These are phyloP conservation scores for Auricularia sp. DNA, from an alignment of 768 basidiomycete genomes.

Conservation along the genomic window DNA sequence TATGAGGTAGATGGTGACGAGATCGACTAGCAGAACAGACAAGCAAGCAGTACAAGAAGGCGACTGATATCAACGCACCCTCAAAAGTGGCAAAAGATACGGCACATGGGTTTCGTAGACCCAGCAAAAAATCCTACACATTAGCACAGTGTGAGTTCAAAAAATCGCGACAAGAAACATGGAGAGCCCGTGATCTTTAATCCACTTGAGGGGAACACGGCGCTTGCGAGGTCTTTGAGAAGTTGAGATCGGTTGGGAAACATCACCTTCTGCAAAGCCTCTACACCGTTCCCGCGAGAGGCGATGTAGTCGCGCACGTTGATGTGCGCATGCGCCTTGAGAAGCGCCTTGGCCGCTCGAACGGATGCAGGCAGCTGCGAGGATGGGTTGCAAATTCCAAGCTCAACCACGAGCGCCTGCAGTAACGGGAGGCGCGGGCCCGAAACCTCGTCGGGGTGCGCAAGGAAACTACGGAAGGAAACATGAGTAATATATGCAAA, in stretches of 20 bases:
- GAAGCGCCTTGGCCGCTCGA: constrained; percentile 52
- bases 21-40: background rate
- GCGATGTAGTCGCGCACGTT: constrained; percentile 68
- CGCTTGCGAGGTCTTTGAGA: constrained; percentile 44
- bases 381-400: constrained; percentile 35
- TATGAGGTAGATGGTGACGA: background rate
- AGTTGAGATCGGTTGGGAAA: constrained; percentile 52
- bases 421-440: constrained; percentile 49
- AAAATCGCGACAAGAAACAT: background rate
- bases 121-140: background rate
- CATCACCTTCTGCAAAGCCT: constrained; percentile 49
- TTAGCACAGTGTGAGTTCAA: background rate
- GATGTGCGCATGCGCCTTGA: constrained; percentile 57
- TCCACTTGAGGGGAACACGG: background rate
- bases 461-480: constrained; percentile 35
- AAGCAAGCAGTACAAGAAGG: background rate
- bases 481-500: background rate
- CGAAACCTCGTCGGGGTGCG: constrained; percentile 34
- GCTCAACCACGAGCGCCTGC: constrained; percentile 66
- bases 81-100: too few species aligned
- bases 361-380: constrained; percentile 45
- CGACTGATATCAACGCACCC: background rate
- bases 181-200: background rate
- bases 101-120: too few species aligned
- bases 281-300: constrained; percentile 51